Conservation (phyloP, 805 yeast genomes). For the Wickerhamomyces strasburgensis region DNA sequence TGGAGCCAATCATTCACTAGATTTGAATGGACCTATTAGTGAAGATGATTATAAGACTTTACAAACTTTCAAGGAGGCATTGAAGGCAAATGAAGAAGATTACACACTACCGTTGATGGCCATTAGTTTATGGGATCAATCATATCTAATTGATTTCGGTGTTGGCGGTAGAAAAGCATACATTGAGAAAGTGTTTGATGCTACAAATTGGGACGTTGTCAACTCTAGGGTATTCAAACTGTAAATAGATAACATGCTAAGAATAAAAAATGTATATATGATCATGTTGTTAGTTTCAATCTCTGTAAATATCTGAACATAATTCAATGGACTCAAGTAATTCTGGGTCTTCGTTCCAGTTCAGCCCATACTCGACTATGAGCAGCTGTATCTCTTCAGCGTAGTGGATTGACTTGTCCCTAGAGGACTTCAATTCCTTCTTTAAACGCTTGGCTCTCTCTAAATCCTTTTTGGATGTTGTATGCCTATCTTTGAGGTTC, state of each 20-base stretch:
- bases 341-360: constrained; percentile 28
- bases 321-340: constrained; percentile 25
- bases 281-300: too few relatives aligned
- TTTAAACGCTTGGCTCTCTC: background rate
- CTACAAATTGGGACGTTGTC: constrained; percentile 80
- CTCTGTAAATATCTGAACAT: constrained; percentile 5
- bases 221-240: constrained; percentile 36
- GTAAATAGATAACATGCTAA: constrained; percentile 7
- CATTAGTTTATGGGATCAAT: constrained; percentile 83
- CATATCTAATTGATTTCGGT: constrained; percentile 85
- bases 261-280: too few relatives aligned
- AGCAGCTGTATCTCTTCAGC: constrained; percentile 25
- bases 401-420: constrained; percentile 3
- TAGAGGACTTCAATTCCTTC: constrained; percentile 4
- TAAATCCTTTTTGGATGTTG: background rate
- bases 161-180: constrained; percentile 65
- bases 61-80: constrained; percentile 37
- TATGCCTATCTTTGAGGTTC: background rate
- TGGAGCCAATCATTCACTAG: constrained; percentile 65
- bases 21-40: constrained; percentile 68
- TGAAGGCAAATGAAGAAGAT: constrained; percentile 41
- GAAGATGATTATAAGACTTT: constrained; percentile 48
- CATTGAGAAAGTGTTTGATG: constrained; percentile 67
- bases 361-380: constrained; percentile 30
- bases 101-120: constrained; percentile 71